Conservation (phyloP, 345 rosid species). For the Chamaenerion angustifolium region DNA sequence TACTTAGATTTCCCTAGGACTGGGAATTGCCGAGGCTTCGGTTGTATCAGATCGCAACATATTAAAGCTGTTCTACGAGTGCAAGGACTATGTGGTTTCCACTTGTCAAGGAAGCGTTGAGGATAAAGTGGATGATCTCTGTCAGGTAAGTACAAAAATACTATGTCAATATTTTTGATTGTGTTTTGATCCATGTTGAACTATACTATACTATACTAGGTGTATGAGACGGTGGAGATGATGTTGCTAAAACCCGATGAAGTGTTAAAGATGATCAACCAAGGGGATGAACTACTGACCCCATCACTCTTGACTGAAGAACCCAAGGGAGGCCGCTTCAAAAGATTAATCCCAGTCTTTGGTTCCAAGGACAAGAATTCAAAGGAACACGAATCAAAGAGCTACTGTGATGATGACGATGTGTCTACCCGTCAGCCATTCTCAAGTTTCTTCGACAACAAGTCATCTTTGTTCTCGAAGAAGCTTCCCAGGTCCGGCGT, state of each 20-base stretch:
- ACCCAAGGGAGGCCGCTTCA: slow-evolving; percentile 46
- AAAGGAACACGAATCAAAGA: slow-evolving; percentile 29
- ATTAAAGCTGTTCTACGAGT: slow-evolving; percentile 60
- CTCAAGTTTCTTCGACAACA: slow-evolving; percentile 64
- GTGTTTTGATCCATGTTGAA: background rate
- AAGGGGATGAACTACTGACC: slow-evolving; percentile 11
- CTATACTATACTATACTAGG: slow-evolving; percentile 20
- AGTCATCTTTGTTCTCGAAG: slow-evolving; percentile 64
- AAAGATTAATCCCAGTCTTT: slow-evolving; percentile 50
- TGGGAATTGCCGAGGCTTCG: slow-evolving; percentile 49
- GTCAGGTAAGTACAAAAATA: slow-evolving; percentile 37
- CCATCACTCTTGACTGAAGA: slow-evolving; percentile 14
- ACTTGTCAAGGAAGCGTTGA: slow-evolving; percentile 49
- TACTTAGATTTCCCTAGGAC: slow-evolving; percentile 54
- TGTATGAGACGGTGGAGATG: slow-evolving; percentile 74
- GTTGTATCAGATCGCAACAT: slow-evolving; percentile 36
- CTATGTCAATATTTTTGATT: background rate
- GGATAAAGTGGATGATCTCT: slow-evolving; percentile 68
- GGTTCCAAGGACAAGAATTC: slow-evolving; percentile 45
- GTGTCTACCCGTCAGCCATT: slow-evolving; percentile 47
- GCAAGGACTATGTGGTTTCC: slow-evolving; percentile 64
- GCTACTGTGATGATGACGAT: slow-evolving; percentile 26
- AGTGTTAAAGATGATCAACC: slow-evolving; percentile 40
- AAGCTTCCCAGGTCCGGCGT: slow-evolving; percentile 52
- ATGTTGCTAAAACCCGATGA: slow-evolving; percentile 64